Base-by-base conservation (phyloP, 495 filamentous ascomycete species). In the Parathielavia appendiculata region DNA sequence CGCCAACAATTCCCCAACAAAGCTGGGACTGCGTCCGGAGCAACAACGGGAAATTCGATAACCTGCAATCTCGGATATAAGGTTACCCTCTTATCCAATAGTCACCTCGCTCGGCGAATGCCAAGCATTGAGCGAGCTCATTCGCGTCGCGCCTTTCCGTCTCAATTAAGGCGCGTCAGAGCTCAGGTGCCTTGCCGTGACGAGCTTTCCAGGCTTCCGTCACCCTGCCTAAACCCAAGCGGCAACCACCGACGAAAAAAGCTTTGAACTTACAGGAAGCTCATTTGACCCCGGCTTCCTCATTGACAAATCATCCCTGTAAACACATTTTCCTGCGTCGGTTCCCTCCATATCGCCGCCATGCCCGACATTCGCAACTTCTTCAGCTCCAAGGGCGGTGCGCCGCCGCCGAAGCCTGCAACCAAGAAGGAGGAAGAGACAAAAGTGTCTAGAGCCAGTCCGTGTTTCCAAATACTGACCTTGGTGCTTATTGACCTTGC, bases 291-390 rank as follows among this genome's bases (percentile, higher is more conserved):
- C 49, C 13, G 22, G 23, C 47, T 41, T 34, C 7, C 8, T 0
- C 9, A 13, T 17, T 32, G 23, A 17, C 22, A 44, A 23, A 9
- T 17, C 10, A 30, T 13, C 34, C 23, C 26, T 35, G n/a, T 9
- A 54, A 35, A 22, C 26, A 2, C 2, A 45, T 46, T 12, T 12
- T 14, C 34, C 14, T 38, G 4, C 17, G 7, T 13, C 41, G n/a
- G 43, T 2, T 32, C 26, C 34, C 12, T 14, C 39, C 30, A 1
- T 9, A 53, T 58, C 38, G 38, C 45, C 61, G 62, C 40, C 39
- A 92, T 90, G 88, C 81, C 89, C 59, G 90, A 95, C 76, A 95
- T 95, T 59, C 77, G 90, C 51, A 85, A 73, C 62, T 95, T 92
- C 66, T 93, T 95, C 71, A 82, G 82, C 16, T 79, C 83, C 35